phyloP scores from a whole-genome alignment of 1,284 basidiomycete species.

The Leccinum solheimii region DNA sequence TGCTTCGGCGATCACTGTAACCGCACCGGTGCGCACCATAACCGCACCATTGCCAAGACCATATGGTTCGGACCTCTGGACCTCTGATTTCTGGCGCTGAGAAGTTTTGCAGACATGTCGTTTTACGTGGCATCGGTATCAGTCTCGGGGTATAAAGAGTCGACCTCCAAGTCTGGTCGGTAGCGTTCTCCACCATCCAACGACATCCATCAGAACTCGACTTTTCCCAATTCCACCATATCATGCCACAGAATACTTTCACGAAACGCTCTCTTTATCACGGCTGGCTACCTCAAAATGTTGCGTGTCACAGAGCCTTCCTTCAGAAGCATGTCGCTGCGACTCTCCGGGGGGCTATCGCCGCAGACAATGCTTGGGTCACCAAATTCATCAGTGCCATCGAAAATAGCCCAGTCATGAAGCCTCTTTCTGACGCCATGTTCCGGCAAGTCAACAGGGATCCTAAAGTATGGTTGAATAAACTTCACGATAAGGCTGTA shows the following conservation, averaged over 20 bases:
- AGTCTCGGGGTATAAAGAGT: constrained; percentile 2
- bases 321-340: constrained; percentile 2
- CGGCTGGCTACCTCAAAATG: not conserved
- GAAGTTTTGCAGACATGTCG: too few relatives aligned
- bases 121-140: not conserved
- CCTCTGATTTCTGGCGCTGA: too few relatives aligned
- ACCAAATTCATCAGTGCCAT: not conserved
- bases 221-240: not conserved
- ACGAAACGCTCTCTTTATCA: not conserved
- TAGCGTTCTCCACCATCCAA: not conserved
- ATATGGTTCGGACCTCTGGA: too few relatives aligned
- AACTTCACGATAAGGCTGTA: not conserved
- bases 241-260: not conserved
- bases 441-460: constrained; percentile 11
- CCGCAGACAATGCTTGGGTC: not conserved
- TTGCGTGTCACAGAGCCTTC: constrained; percentile 1
- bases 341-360: not conserved
- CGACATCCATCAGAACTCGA: not conserved
- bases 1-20: too few relatives aligned
- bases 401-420: not conserved
- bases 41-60: too few relatives aligned
- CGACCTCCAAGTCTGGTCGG: not conserved
- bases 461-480: constrained; percentile 1
- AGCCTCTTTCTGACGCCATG: not conserved
- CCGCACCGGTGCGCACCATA: too few relatives aligned